Conservation (phyloP, 176 grass and related monocot species). For the Musa schizocarpa region DNA sequence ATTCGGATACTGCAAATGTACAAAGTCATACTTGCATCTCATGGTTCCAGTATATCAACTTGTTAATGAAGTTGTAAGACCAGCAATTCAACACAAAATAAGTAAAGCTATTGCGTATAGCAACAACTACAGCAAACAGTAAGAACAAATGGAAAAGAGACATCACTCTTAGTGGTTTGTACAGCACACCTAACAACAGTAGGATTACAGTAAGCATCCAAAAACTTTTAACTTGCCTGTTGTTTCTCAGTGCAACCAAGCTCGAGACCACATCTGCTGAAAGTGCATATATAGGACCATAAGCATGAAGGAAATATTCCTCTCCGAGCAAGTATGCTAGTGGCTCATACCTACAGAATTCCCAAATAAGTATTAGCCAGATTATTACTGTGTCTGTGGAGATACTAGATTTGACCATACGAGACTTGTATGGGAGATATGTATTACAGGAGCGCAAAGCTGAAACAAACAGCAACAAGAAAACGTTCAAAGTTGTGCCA, state of each 20-base stretch:
- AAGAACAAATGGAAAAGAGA: neutral
- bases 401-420: neutral
- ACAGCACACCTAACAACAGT: neutral
- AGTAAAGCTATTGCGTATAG: neutral
- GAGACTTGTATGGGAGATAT: neutral
- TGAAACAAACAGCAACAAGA: neutral
- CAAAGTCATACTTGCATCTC: slow-evolving; percentile 3
- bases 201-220: neutral
- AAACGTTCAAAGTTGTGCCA: neutral
- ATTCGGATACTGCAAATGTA: slow-evolving; percentile 75
- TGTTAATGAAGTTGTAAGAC: neutral
- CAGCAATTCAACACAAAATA: neutral
- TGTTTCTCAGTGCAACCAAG: slow-evolving; percentile 80
- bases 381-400: neutral
- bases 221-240: slow-evolving; percentile 45
- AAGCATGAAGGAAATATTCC: slow-evolving; percentile 94
- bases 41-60: neutral
- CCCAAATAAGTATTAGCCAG: neutral
- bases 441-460: neutral
- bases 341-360: slow-evolving; percentile 76
- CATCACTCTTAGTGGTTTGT: neutral
- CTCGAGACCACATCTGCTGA: slow-evolving; percentile 95
- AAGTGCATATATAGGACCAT: slow-evolving; percentile 97
- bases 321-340: slow-evolving; percentile 74
- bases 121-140: neutral